phyloP scores from a whole-genome alignment of 495 filamentous ascomycete species.

The Cudoniella acicularis region DNA sequence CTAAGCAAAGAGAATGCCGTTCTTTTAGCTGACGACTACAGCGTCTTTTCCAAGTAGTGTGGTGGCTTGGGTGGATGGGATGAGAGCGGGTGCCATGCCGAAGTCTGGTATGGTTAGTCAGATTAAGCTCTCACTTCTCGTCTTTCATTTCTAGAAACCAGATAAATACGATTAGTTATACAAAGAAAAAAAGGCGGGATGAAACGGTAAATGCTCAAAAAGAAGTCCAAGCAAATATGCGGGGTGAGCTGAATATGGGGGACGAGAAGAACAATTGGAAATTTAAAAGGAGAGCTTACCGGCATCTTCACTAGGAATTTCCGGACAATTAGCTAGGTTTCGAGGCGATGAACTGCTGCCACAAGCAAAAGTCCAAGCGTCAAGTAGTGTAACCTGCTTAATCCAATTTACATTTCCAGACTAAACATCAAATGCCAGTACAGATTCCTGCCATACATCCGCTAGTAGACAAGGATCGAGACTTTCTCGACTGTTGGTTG shows the following conservation, averaged over 20 bases:
- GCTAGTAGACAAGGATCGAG: slow-evolving; percentile 22
- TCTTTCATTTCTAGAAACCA: too few relatives aligned
- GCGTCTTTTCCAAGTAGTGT: slow-evolving; percentile 24
- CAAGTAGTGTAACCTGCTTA: slow-evolving; percentile 24
- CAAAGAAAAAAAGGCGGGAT: too few relatives aligned
- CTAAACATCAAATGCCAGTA: slow-evolving; percentile 32
- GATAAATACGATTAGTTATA: too few relatives aligned
- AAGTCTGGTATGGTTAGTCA: slow-evolving; percentile 24
- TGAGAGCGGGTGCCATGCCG: slow-evolving; percentile 39
- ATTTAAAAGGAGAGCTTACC: neutral
- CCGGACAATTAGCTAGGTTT: slow-evolving; percentile 27
- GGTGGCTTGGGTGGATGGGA: slow-evolving; percentile 14
- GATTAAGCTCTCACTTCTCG: neutral
- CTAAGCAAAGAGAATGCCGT: too few relatives aligned
- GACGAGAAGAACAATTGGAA: neutral
- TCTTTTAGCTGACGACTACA: slow-evolving; percentile 38
- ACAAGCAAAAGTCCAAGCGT: slow-evolving; percentile 33
- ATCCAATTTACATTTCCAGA: slow-evolving; percentile 32
- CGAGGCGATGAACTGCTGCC: slow-evolving; percentile 8
- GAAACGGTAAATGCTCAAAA: too few relatives aligned
- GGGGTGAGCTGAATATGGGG: too few relatives aligned
- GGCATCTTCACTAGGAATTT: slow-evolving; percentile 32
- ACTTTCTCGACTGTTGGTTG: slow-evolving; percentile 13
- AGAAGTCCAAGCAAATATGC: too few relatives aligned
- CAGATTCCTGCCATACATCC: slow-evolving; percentile 31